These are phyloP conservation scores for Chenopodium quinoa DNA, from an alignment of 148 eudicot species.

Conservation along the genomic window DNA sequence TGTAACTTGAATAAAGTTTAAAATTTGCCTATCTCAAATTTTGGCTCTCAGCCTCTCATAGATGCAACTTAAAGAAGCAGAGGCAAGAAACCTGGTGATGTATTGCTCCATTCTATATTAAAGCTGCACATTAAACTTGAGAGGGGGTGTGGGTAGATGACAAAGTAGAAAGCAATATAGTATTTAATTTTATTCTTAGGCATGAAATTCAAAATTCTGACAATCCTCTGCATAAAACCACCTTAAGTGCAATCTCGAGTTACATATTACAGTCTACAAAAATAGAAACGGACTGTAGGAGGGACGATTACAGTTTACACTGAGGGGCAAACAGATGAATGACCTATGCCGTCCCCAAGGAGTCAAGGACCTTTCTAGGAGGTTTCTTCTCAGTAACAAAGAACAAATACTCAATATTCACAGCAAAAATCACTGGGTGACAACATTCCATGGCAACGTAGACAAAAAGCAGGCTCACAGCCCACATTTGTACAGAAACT, in stretches of 20 bases:
- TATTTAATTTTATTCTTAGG: background rate
- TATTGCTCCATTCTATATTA: no score
- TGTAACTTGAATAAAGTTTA: no score
- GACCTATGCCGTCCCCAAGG: background rate
- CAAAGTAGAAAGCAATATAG: background rate
- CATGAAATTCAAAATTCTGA: background rate
- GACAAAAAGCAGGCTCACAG: background rate
- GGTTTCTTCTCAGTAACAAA: slow-evolving; percentile 4
- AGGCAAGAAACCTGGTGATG: background rate
- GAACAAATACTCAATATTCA: background rate
- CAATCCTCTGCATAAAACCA: background rate
- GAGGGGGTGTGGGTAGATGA: background rate
- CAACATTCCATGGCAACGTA: slow-evolving; percentile 3
- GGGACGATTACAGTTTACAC: background rate
- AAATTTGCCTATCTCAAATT: no score
- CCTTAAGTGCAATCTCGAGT: background rate
- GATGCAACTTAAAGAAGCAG: background rate
- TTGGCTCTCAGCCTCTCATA: no score
- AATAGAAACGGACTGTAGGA: background rate
- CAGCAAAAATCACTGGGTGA: background rate
- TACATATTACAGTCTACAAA: background rate
- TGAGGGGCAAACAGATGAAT: background rate
- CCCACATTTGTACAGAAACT: slow-evolving; percentile 18
- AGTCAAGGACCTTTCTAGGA: background rate
- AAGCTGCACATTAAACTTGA: no score